phyloP scores from a whole-genome alignment of 2,329 filamentous ascomycete genomes.

The Rhynchosporium graminicola region DNA sequence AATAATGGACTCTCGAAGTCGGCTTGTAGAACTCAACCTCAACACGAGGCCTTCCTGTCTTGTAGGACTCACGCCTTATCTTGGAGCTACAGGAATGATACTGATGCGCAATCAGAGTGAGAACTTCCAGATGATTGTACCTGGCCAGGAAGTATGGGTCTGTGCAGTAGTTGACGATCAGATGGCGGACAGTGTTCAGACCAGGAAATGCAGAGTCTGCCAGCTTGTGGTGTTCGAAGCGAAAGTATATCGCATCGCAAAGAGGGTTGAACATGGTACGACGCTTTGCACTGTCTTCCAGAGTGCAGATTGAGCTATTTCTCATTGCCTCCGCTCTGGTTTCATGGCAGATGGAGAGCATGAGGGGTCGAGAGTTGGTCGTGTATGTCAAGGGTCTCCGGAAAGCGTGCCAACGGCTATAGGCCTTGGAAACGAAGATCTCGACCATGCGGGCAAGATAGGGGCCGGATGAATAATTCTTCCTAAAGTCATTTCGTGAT shows the following conservation, averaged over 20 bases:
- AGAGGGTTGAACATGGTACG: not conserved
- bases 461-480: not conserved
- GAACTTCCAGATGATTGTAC: not conserved
- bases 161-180: not conserved
- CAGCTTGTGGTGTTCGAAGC: not conserved
- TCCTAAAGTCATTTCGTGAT: no score
- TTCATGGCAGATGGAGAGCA: not conserved
- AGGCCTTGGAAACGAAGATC: not conserved
- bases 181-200: not conserved
- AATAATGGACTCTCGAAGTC: not conserved
- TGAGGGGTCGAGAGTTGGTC: not conserved
- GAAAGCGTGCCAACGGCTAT: not conserved
- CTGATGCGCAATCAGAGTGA: not conserved
- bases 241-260: not conserved
- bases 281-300: not conserved
- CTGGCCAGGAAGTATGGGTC: not conserved
- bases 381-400: not conserved
- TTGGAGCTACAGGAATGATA: not conserved
- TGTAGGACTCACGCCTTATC: no score
- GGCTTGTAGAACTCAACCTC: not conserved
- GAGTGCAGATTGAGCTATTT: not conserved
- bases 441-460: no score
- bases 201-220: not conserved
- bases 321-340: not conserved
- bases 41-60: not conserved